Percentiles rank a stretch among this genome's conserved stretches.
Conservation (phyloP, 176 grass and related monocot genomes). For the Triticum timopheevii region DNA sequence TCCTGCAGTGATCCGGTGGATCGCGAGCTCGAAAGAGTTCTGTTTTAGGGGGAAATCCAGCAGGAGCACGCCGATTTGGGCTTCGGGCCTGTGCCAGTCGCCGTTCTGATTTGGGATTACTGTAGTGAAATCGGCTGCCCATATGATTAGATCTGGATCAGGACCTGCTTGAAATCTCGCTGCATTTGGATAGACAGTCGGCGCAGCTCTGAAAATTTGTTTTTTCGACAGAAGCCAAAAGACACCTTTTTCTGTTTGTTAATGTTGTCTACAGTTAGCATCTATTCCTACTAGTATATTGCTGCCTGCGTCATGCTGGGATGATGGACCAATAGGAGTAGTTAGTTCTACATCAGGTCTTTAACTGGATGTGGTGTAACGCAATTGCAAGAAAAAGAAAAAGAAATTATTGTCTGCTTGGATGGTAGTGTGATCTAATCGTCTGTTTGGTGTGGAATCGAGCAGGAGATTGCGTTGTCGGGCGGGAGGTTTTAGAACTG, state of each 20-base stretch:
- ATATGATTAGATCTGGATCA: constrained; percentile 7
- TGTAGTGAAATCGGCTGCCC: neutral
- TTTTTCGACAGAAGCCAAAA: neutral
- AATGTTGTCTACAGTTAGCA: neutral
- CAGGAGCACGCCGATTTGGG: neutral
- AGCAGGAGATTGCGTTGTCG: constrained; percentile 74
- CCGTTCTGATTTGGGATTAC: neutral
- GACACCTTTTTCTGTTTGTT: neutral
- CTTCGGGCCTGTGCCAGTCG: neutral
- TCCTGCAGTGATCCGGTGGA: neutral
- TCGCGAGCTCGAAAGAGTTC: neutral
- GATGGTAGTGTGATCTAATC: neutral
- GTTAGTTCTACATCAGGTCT: too few species aligned
- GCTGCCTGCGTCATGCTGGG: too few species aligned
- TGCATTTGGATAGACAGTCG: neutral
- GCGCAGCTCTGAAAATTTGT: neutral
- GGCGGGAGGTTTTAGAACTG: constrained; percentile 82
- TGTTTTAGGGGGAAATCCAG: neutral
- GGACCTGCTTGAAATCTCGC: neutral
- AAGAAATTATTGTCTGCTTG: neutral
- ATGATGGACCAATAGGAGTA: too few species aligned
- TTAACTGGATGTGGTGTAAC: too few species aligned
- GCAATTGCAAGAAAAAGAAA: neutral
- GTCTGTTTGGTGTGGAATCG: constrained; percentile 27
- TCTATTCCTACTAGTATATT: neutral